phyloP scores from a whole-genome alignment of 2,329 filamentous ascomycete genomes.

The Hypoxylon sp. region DNA sequence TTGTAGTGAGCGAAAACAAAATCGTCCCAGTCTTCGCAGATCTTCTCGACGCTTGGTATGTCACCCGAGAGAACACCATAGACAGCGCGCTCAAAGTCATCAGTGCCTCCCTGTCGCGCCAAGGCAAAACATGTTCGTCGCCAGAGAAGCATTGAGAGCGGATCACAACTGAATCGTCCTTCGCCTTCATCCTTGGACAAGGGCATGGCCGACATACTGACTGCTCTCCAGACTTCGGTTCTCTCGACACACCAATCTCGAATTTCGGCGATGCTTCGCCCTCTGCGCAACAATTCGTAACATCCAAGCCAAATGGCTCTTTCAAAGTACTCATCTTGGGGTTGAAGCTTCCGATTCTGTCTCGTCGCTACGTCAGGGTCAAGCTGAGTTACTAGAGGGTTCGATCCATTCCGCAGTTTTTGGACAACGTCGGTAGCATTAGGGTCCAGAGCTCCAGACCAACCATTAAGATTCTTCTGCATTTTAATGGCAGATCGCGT shows the following conservation, averaged over 20 bases:
- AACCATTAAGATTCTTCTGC: constrained; percentile 83
- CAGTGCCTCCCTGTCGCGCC: constrained; percentile 77
- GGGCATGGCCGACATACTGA: constrained; percentile 83
- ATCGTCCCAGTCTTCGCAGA: constrained; percentile 88
- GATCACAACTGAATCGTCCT: constrained; percentile 59
- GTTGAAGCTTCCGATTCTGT: constrained; percentile 82
- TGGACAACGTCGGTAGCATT: constrained; percentile 70
- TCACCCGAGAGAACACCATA: constrained; percentile 94
- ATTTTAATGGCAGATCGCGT: constrained; percentile 92
- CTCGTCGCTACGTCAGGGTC: constrained; percentile 92
- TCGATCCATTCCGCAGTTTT: constrained; percentile 70
- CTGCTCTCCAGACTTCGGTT: constrained; percentile 90
- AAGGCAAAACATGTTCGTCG: constrained; percentile 81
- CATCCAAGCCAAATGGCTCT: constrained; percentile 93
- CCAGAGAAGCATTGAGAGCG: constrained; percentile 74
- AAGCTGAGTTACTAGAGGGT: constrained; percentile 84
- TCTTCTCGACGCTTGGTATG: constrained; percentile 79
- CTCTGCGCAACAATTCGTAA: constrained; percentile 91
- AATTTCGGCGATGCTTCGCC: constrained; percentile 80
- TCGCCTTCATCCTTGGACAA: constrained; percentile 66
- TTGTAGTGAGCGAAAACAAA: constrained; percentile 91
- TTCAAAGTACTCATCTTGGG: constrained; percentile 90
- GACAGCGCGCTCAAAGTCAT: constrained; percentile 88
- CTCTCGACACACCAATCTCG: constrained; percentile 88
- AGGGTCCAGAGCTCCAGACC: constrained; percentile 75